Percentiles rank a stretch among this genome's conserved stretches.
Conservation (phyloP, 805 yeast species). For the Saccharomycopsis microspora region DNA sequence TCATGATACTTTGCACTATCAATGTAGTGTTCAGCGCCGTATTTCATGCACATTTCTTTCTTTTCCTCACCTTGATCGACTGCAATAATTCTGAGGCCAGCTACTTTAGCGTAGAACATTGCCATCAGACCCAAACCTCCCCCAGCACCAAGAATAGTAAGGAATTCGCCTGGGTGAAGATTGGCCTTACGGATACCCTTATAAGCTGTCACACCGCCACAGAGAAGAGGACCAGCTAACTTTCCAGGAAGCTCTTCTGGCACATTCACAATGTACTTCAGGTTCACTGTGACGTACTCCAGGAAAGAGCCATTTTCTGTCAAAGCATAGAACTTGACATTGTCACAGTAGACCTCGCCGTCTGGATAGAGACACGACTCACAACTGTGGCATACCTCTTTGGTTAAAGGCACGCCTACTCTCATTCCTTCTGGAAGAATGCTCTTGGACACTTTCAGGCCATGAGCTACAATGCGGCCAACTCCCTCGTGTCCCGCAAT, state of each 20-base stretch:
- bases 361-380: slow-evolving; percentile 18
- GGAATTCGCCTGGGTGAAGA: slow-evolving; percentile 57
- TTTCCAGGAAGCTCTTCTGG: slow-evolving; percentile 29
- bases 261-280: slow-evolving; percentile 50
- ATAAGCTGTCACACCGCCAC: slow-evolving; percentile 62
- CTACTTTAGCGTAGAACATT: slow-evolving; percentile 63
- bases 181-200: slow-evolving; percentile 54
- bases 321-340: slow-evolving; percentile 64
- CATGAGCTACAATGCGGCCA: slow-evolving; percentile 20
- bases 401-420: slow-evolving; percentile 20
- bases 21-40: slow-evolving; percentile 38
- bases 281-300: slow-evolving; percentile 55
- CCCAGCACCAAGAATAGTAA: slow-evolving; percentile 67
- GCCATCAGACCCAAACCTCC: slow-evolving; percentile 76
- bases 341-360: slow-evolving; percentile 38
- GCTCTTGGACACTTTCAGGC: slow-evolving; percentile 17
- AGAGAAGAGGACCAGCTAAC: slow-evolving; percentile 46
- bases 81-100: slow-evolving; percentile 62
- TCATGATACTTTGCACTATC: slow-evolving; percentile 45
- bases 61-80: slow-evolving; percentile 59
- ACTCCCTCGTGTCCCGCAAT: slow-evolving; percentile 25
- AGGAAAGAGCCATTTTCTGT: slow-evolving; percentile 64
- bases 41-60: slow-evolving; percentile 35
- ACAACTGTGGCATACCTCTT: slow-evolving; percentile 19
- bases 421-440: slow-evolving; percentile 18